Evolutionary conservation across 805 yeast genomes (phyloP), one percentile per base, ranked within the genome.

Genomic region (Lipomyces orientalis): DNA sequence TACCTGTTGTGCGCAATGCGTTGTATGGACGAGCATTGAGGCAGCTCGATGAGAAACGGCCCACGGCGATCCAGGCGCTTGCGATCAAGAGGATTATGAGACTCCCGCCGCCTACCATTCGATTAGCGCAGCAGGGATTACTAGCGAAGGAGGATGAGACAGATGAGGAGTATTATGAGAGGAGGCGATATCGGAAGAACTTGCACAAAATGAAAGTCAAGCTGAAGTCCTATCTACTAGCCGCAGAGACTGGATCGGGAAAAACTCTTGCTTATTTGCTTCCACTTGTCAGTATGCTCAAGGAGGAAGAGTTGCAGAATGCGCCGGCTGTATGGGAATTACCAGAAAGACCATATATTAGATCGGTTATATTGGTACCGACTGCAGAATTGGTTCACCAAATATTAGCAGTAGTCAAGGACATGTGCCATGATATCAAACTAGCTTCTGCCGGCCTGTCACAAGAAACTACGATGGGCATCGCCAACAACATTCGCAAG

Each of bases 171-270:
- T 68, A 64, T 54, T 65, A 65, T 35, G 43, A 58, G 19, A 60
- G 71, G 35, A 62, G 54, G 58, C 16, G 6, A 54, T 49, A 34
- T 57, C 56, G 66, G 22, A 69, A 57, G 25, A 58, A 54, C 31
- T 58, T 60, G 51, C 51, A 37, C 49, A 71, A 72, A 72, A 75
- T 54, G 66, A 74, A 25, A 78, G 76, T 7, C 79, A 82, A 66
- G 73, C 87, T 60, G 87, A 87, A 71, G 84, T 49, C 88, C 0
- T 91, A 86, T 81, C 86, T 95, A 1, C 78, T 94, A 64, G 98
- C 98, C 0, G 97, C 98, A 2, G 98, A 95, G 76, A 94, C 99
- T 0, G 99, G 99, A 0, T 90, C 97, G 0, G 99, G 99, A 8
- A 94, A 94, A 76, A 94, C 99, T 0, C 87, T 97, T 88, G 93